phyloP scores from a whole-genome alignment of 768 basidiomycete species.

The Hygrophorus russula region DNA sequence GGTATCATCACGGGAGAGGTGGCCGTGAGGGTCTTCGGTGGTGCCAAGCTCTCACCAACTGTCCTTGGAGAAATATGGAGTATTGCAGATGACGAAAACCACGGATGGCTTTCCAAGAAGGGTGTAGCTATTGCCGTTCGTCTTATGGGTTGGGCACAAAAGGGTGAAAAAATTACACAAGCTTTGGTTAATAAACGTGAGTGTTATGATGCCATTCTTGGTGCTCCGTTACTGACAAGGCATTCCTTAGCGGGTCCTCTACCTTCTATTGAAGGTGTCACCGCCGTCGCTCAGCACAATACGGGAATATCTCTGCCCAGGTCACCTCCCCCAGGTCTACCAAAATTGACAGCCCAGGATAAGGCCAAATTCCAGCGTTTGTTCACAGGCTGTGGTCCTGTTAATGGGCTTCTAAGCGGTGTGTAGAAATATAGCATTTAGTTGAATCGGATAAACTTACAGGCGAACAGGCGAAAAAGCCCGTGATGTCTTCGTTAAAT shows the following conservation, averaged over 20 bases:
- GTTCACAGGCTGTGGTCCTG: conserved; percentile 62
- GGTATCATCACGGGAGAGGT: conserved; percentile 85
- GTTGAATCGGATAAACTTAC: neutral
- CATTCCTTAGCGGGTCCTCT: conserved; percentile 62
- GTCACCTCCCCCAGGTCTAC: conserved; percentile 52
- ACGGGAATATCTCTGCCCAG: conserved; percentile 51
- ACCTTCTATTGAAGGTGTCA: conserved; percentile 66
- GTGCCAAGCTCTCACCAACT: conserved; percentile 67
- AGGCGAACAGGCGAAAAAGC: conserved; percentile 65
- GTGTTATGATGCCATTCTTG: conserved; percentile 18
- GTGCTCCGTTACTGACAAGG: neutral
- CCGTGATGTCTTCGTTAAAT: conserved; percentile 84
- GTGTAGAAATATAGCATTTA: conserved; percentile 12
- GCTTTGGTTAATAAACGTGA: conserved; percentile 63
- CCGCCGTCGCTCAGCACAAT: conserved; percentile 40
- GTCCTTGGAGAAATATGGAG: conserved; percentile 90
- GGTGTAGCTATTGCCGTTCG: conserved; percentile 83
- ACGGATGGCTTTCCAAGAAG: conserved; percentile 83
- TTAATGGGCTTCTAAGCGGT: conserved; percentile 74
- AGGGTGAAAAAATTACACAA: conserved; percentile 56
- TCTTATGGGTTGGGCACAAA: conserved; percentile 88
- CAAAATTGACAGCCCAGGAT: conserved; percentile 69
- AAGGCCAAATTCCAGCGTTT: conserved; percentile 72
- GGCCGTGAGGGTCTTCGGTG: conserved; percentile 78
- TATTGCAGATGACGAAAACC: conserved; percentile 87